Conservation (phyloP, 176 grass and related monocot species). For the Zoysia japonica region DNA sequence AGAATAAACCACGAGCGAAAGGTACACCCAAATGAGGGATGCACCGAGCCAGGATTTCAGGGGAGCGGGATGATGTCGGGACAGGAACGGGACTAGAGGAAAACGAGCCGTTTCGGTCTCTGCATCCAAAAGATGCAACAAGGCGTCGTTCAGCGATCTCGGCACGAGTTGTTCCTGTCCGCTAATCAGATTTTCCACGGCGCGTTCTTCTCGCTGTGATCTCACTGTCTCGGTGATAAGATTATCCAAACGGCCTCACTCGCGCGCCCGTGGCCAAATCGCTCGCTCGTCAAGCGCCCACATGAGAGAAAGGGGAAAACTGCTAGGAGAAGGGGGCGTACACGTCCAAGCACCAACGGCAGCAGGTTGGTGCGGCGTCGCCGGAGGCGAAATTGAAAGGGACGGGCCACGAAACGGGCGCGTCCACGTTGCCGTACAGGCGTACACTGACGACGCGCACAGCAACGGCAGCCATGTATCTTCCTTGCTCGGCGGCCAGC, state of each 20-base stretch:
- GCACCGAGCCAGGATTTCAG: neutral
- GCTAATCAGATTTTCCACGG: constrained; percentile 13
- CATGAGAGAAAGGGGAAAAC: neutral
- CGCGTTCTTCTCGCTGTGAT: constrained; percentile 10
- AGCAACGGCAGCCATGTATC: neutral
- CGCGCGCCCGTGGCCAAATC: constrained; percentile 22
- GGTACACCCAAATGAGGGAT: neutral
- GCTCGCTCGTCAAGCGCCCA: too few relatives aligned
- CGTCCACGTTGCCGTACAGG: neutral
- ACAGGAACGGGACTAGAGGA: neutral
- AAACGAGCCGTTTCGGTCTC: neutral
- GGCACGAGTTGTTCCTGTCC: neutral
- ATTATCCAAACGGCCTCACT: neutral
- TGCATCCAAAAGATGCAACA: too few relatives aligned
- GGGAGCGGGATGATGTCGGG: neutral
- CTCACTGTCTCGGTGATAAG: constrained; percentile 1
- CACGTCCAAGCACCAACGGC: constrained; percentile 9
- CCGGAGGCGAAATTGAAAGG: neutral
- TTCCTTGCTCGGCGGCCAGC: neutral
- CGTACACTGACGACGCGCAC: too few relatives aligned
- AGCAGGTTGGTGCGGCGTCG: constrained; percentile 14
- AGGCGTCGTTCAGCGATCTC: neutral
- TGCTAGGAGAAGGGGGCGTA: neutral
- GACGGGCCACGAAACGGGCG: neutral
- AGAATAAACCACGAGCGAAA: constrained; percentile 7